These are phyloP conservation scores for Gyromitra esculenta DNA, from an alignment of 2,329 filamentous ascomycete species.

Conservation along the genomic window DNA sequence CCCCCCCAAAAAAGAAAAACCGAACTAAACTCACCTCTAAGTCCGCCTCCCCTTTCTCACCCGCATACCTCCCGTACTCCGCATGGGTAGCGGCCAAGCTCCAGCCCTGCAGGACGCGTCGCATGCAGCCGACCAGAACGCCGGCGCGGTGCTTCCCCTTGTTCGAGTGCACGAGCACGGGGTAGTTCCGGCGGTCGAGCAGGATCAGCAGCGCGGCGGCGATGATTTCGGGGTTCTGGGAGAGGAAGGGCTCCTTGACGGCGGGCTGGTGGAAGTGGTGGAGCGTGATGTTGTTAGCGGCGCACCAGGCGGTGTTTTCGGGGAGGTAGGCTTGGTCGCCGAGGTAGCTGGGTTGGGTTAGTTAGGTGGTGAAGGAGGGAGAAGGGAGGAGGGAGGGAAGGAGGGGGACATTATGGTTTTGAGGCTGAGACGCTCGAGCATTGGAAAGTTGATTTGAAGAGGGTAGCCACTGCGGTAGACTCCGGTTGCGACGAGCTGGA, in stretches of 20 bases:
- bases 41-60: conserved; percentile 57
- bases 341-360: conserved; percentile 49
- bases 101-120: conserved; percentile 57
- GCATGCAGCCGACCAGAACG: conserved; percentile 57
- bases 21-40: conserved; percentile 50
- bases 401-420: conserved; percentile 55
- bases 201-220: conserved; percentile 53
- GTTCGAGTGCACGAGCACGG: conserved; percentile 57
- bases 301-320: conserved; percentile 53
- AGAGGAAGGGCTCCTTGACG: conserved; percentile 54
- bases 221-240: conserved; percentile 56
- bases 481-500: conserved; percentile 55
- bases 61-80: conserved; percentile 57
- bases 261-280: conserved; percentile 51
- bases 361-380: neutral
- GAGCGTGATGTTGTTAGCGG: conserved; percentile 50
- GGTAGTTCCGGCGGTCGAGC: conserved; percentile 56
- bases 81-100: conserved; percentile 56
- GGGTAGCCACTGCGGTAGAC: conserved; percentile 57
- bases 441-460: conserved; percentile 57
- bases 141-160: conserved; percentile 58
- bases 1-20: too few relatives aligned
- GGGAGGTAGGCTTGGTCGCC: conserved; percentile 55
- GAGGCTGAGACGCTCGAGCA: conserved; percentile 55
- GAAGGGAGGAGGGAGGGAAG: neutral